Conservation (phyloP, 306 rosid genomes). For the Acacia confusa region DNA sequence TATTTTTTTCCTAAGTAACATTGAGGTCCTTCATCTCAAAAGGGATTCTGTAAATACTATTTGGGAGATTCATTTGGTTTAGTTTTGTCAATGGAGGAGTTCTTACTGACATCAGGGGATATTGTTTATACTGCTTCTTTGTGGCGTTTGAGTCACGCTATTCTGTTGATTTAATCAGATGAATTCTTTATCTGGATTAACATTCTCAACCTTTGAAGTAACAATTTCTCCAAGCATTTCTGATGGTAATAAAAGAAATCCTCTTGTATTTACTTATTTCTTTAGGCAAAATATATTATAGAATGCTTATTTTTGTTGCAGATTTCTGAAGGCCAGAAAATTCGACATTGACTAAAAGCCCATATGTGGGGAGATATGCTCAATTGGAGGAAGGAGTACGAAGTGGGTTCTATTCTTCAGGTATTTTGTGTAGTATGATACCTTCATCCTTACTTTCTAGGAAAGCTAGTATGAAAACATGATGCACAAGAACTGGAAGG, state of each 20-base stretch:
- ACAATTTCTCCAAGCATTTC: neutral
- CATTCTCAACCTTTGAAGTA: slow-evolving; percentile 8
- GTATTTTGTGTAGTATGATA: slow-evolving; percentile 38
- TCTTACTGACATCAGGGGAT: neutral
- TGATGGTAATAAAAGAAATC: neutral
- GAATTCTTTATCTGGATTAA: slow-evolving; percentile 7
- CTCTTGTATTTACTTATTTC: neutral
- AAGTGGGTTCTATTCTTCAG: slow-evolving; percentile 74
- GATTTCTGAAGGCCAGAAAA: slow-evolving; percentile 92
- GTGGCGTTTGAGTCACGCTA: neutral
- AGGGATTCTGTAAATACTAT: slow-evolving; percentile 20
- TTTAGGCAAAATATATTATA: slow-evolving; percentile 15
- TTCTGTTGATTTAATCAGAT: slow-evolving; percentile 6
- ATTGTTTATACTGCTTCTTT: slow-evolving; percentile 2
- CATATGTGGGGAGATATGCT: slow-evolving; percentile 97
- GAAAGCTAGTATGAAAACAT: slow-evolving; percentile 9
- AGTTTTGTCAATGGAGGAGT: slow-evolving; percentile 5
- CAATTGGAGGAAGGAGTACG: slow-evolving; percentile 77
- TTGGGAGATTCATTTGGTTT: slow-evolving; percentile 12
- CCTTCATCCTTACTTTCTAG: slow-evolving; percentile 14
- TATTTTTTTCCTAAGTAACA: neutral
- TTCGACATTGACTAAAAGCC: slow-evolving; percentile 77
- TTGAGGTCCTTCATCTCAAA: slow-evolving; percentile 8
- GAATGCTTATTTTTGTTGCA: slow-evolving; percentile 35
- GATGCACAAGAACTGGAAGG: slow-evolving; percentile 4